Base-by-base conservation (phyloP, 208 protist genomes). In the Endotrypanum monterogeii region DNA sequence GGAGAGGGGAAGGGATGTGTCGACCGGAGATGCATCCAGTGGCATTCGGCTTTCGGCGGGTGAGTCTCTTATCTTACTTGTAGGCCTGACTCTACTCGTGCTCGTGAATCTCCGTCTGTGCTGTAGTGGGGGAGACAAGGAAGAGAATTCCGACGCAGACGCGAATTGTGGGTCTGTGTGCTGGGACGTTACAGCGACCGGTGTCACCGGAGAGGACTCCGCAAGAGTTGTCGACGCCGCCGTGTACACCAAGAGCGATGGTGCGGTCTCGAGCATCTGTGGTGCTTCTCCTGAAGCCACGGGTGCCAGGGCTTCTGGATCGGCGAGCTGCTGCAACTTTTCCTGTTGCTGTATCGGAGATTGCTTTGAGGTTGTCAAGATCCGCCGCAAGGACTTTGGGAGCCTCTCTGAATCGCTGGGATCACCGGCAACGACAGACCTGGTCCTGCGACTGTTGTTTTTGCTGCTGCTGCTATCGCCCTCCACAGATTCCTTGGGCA, bases 231-330 rank as follows among this genome's bases (percentile, higher is more conserved):
- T 37, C 41, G 41, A 52, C 23, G 37, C 62, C n/a, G n/a, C n/a
- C n/a, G 50, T 37, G 37, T 44, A 11, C 12, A 14, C 6, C 8
- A 7, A n/a, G 9, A 39, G 7, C 32, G 61, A 66, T 16, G 14
- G 7, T 46, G 32, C 30, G 52, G 37, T 67, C 52, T 74, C 41
- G 39, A 37, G 28, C n/a, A 39, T 67, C 41, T 51, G 28, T 65
- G 28, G 25, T 14, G 67, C 14, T 9, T 39, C 16, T 48, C n/a
- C 30, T 30, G 37, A 16, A 25, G 65, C 68, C 16, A 41, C 35
- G 30, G 55, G n/a, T 52, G 74, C 44, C 23, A 48, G 14, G 8
- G 23, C 25, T 35, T 63, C 58, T 12, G 35, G 44, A 3, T 46
- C 58, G 11, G 18, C 58, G 12, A 20, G 44, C 8, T 5, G 35